Percentiles rank a stretch among this genome's conserved stretches.
phyloP scores from a whole-genome alignment of 768 basidiomycete species.

The Fistulinella prunicolor region DNA sequence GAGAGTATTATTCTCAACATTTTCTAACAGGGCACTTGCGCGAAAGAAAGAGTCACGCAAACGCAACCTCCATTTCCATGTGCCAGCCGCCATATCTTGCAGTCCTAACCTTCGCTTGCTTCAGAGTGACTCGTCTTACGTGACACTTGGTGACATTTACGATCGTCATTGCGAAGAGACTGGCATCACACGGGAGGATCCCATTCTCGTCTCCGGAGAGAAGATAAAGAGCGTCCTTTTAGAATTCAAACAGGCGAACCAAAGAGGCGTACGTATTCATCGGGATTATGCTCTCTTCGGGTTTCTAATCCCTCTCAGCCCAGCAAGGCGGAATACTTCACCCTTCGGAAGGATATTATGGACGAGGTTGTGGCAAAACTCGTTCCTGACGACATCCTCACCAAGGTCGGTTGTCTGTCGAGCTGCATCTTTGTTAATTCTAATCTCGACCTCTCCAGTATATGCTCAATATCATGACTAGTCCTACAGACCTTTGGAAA shows the following conservation, averaged over 20 bases:
- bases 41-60: conserved; percentile 93
- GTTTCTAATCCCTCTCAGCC: conserved; percentile 37
- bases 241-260: conserved; percentile 50
- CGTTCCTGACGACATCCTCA: conserved; percentile 85
- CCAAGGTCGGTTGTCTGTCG: conserved; percentile 50
- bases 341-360: conserved; percentile 77
- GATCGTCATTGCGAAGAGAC: conserved; percentile 79
- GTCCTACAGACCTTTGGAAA: conserved; percentile 86
- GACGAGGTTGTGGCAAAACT: conserved; percentile 87
- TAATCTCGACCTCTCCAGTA: conserved; percentile 52
- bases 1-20: conserved; percentile 2
- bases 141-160: conserved; percentile 89
- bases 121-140: conserved; percentile 89
- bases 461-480: conserved; percentile 83
- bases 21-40: conserved; percentile 60
- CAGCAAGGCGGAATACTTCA: conserved; percentile 61
- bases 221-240: conserved; percentile 70
- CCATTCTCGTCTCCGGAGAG: conserved; percentile 81
- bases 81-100: conserved; percentile 83
- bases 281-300: not conserved
- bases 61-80: conserved; percentile 86
- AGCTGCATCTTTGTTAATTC: not conserved
- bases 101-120: conserved; percentile 81
- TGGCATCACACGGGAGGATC: conserved; percentile 83
- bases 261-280: conserved; percentile 36